Evolutionary conservation across 345 rosid genomes (phyloP), one percentile per base, ranked within the genome.

Genomic region (Streptanthus diversifolius): DNA sequence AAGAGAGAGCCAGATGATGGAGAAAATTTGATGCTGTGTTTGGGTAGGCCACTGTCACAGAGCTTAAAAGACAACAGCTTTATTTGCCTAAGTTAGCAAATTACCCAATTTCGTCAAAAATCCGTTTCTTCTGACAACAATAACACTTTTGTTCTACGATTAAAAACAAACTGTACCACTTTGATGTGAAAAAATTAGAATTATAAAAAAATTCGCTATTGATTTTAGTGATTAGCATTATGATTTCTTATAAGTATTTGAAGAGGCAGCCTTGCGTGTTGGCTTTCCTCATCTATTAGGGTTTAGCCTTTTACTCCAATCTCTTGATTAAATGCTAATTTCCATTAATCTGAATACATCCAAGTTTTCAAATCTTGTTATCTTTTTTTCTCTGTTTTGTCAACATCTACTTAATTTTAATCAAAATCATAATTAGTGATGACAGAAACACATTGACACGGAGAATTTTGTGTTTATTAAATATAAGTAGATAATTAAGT

Each of bases 101-200:
- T 60, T 63, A 53, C 64, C 70, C 33, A 32, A 69, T 75, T 60
- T 75, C 59, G 63, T 68, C 63, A 75, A 68, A 68, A 68, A n/a
- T 61, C 74, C 70, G 74, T 75, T 67, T 75, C 36, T 41, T 68
- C 79, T 68, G 79, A 75, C 70, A 68, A 21, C 63, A 49, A n/a
- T n/a, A n/a, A 48, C 49, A 73, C 72, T 65, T 57, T 6, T 41
- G 66, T 74, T 67, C 67, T 59, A 52, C 72, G 52, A 66, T 33
- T 53, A 1, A 8, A 25, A 30, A 25, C 19, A 15, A 30, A 15
- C 10, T 41, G 32, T 29, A 47, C 27, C 15, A 37, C 17, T 51
- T 29, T 41, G 19, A 55, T 41, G 14, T 41, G 17, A n/a, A 6
- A 12, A 32, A 2, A 10, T 10, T 7, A 37, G 39, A 32, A 32